Conservation (phyloP, 176 grass and related monocot genomes). For the Paspalum vaginatum region DNA sequence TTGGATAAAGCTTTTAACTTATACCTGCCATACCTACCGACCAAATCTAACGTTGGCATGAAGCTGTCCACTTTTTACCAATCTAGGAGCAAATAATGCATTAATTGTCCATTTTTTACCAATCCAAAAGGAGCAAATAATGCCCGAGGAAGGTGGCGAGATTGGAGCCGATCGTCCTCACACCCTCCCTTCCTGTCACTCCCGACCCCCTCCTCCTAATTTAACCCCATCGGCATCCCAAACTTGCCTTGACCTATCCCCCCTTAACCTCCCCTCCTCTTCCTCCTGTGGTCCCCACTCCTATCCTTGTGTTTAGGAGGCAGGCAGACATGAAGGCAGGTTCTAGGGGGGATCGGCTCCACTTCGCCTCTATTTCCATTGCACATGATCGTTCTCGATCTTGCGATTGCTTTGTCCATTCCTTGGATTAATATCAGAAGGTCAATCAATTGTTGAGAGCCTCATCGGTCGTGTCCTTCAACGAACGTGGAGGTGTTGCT, state of each 20-base stretch:
- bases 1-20: not conserved
- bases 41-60: not conserved
- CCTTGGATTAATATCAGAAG: slow-evolving; percentile 13
- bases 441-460: slow-evolving; percentile 26
- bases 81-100: slow-evolving; percentile 25
- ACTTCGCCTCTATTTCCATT: slow-evolving; percentile 12
- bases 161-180: slow-evolving; percentile 44
- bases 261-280: slow-evolving; percentile 45
- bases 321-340: slow-evolving; percentile 19
- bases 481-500: slow-evolving; percentile 3
- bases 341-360: slow-evolving; percentile 50
- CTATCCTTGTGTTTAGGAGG: slow-evolving; percentile 36
- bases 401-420: not conserved
- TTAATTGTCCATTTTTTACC: slow-evolving; percentile 25
- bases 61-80: slow-evolving; percentile 41
- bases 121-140: slow-evolving; percentile 24
- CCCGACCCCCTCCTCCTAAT: slow-evolving; percentile 43
- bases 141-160: slow-evolving; percentile 59
- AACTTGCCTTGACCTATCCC: slow-evolving; percentile 33
- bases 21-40: slow-evolving; percentile 27
- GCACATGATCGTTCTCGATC: not conserved
- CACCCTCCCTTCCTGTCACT: slow-evolving; percentile 9
- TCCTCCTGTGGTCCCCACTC: slow-evolving; percentile 45
- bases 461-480: not conserved
- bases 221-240: slow-evolving; percentile 45